phyloP scores from a whole-genome alignment of 176 grass and related monocot genomes.

The Triticum timopheevii region DNA sequence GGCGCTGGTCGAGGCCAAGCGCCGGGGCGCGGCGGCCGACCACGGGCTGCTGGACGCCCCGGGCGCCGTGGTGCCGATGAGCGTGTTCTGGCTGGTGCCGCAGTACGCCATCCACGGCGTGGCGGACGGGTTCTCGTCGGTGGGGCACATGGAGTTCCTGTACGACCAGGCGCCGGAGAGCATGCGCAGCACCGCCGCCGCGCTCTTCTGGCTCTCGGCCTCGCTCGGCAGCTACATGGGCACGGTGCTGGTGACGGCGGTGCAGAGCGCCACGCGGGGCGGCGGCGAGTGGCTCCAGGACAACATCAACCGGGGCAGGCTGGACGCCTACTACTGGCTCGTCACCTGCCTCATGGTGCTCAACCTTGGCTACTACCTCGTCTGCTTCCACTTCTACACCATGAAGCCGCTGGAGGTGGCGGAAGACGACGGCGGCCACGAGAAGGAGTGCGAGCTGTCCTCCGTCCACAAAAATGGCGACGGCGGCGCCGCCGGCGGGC shows the following conservation, averaged over 20 bases:
- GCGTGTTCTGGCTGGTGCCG: slow-evolving; percentile 83
- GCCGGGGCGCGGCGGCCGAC: slow-evolving; percentile 34
- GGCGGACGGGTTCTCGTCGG: slow-evolving; percentile 56
- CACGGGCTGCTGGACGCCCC: slow-evolving; percentile 51
- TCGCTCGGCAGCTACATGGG: slow-evolving; percentile 72
- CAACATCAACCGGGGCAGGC: slow-evolving; percentile 72
- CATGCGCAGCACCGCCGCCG: slow-evolving; percentile 78
- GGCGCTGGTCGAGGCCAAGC: slow-evolving; percentile 62
- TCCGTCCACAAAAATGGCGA: slow-evolving; percentile 17
- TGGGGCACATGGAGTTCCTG: slow-evolving; percentile 77
- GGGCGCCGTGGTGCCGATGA: slow-evolving; percentile 33
- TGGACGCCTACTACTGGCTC: slow-evolving; percentile 83
- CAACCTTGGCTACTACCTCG: slow-evolving; percentile 57
- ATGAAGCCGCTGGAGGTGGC: slow-evolving; percentile 57
- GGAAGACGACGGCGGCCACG: not conserved
- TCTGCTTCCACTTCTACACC: slow-evolving; percentile 67
- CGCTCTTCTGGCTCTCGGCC: slow-evolving; percentile 68
- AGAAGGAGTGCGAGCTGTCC: slow-evolving; percentile 36
- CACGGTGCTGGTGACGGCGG: slow-evolving; percentile 64
- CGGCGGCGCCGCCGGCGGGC: not conserved
- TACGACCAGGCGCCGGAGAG: slow-evolving; percentile 90
- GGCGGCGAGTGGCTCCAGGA: slow-evolving; percentile 80
- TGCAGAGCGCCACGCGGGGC: slow-evolving; percentile 57
- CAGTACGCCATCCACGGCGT: slow-evolving; percentile 77
- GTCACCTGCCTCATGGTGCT: slow-evolving; percentile 61